Conservation (phyloP, 306 rosid species). For the Rosa lucieae region DNA sequence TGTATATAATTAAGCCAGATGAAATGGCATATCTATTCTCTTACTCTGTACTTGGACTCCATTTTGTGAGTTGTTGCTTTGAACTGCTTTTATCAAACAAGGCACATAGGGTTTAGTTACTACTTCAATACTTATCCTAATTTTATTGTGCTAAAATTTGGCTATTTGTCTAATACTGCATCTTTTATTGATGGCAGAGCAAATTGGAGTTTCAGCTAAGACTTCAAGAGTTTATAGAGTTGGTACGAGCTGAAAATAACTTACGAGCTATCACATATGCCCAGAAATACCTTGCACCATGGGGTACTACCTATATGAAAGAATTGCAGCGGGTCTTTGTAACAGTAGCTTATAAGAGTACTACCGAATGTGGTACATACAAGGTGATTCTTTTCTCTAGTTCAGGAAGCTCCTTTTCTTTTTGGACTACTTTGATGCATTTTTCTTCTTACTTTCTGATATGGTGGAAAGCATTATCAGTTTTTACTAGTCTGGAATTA, state of each 20-base stretch:
- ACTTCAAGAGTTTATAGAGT: conserved; percentile 94
- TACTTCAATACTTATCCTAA: background rate
- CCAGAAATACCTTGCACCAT: conserved; percentile 77
- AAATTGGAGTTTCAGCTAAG: conserved; percentile 92
- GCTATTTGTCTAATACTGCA: conserved; percentile 25
- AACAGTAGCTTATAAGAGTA: conserved; percentile 80
- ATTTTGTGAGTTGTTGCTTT: background rate
- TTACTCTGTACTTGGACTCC: background rate
- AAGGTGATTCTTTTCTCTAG: conserved; percentile 55
- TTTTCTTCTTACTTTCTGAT: background rate
- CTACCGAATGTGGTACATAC: conserved; percentile 75
- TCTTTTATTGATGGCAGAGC: conserved; percentile 63
- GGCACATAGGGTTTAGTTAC: no score
- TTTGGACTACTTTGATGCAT: conserved; percentile 2
- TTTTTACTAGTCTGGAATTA: conserved; percentile 4
- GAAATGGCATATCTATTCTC: background rate
- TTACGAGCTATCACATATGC: conserved; percentile 82
- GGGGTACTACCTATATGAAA: conserved; percentile 86
- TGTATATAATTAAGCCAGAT: background rate
- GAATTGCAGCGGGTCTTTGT: conserved; percentile 87
- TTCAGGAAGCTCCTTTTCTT: background rate
- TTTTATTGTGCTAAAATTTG: background rate
- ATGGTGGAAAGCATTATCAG: conserved; percentile 5
- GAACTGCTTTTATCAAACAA: background rate
- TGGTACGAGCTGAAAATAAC: conserved; percentile 87